Evolutionary conservation across 495 filamentous ascomycete species (phyloP).

Genomic region (Pseudevernia furfuracea): DNA sequence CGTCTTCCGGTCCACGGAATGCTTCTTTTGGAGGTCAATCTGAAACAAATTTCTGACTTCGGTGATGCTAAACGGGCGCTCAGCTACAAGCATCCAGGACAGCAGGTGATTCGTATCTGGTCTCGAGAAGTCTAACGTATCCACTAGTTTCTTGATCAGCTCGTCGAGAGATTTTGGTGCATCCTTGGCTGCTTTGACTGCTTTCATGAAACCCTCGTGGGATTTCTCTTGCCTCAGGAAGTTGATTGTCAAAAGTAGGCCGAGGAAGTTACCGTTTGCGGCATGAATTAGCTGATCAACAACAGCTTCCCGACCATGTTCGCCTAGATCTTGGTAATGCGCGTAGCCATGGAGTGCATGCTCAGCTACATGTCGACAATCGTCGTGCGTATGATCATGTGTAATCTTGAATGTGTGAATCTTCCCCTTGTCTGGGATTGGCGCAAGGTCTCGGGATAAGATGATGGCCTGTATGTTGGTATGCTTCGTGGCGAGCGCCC

Average conservation of each 20-base stretch:
- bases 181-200: conserved; percentile 34
- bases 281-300: conserved; percentile 42
- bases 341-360: conserved; percentile 36
- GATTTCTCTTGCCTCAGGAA: conserved; percentile 39
- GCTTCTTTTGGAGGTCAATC: conserved; percentile 36
- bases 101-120: conserved; percentile 40
- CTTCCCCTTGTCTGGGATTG: conserved; percentile 30
- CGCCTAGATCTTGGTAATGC: conserved; percentile 36
- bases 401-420: conserved; percentile 42
- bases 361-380: conserved; percentile 42
- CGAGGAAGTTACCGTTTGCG: conserved; percentile 52
- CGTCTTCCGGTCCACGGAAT: conserved; percentile 27
- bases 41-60: conserved; percentile 47
- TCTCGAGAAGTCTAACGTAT: conserved; percentile 26
- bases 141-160: conserved; percentile 39
- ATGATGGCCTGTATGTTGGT: conserved; percentile 41
- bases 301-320: conserved; percentile 36
- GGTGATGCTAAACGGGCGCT: conserved; percentile 46
- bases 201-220: conserved; percentile 35
- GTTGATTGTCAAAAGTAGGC: conserved; percentile 47
- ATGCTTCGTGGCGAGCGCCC: conserved; percentile 36
- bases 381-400: conserved; percentile 41
- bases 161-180: conserved; percentile 39
- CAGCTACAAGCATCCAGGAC: conserved; percentile 46
- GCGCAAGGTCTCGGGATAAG: conserved; percentile 41